Evolutionary conservation across 495 filamentous ascomycete genomes (phyloP), one percentile per base, ranked within the genome.

Genomic region (Podospora australis): DNA sequence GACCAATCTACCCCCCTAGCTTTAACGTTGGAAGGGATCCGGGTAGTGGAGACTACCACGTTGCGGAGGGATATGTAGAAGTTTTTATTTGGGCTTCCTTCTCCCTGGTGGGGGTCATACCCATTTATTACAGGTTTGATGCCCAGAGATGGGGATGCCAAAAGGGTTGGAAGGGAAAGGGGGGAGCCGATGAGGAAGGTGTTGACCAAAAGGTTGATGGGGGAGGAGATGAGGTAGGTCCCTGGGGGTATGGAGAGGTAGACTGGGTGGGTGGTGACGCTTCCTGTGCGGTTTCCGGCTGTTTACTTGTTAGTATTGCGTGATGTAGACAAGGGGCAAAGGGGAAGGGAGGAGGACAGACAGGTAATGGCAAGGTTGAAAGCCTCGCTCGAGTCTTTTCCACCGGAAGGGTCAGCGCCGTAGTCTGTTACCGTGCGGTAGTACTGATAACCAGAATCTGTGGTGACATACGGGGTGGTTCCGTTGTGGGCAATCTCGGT

Each of bases 31-130:
- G 13, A 9, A 4, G n/a, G 67, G 36, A 88, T 72, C 7, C 51
- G 60, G 5, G 82, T 87, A 45, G 77, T 75, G 57, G 90, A 85
- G 16, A 91, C 68, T 45, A 83, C 72, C 39, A 91, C 69, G 53
- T 91, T 90, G 20, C 84, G 71, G 47, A 91, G 73, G 49, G 85
- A 81, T 46, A 86, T 70, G 58, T 76, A 88, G 63, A 90, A 90
- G 29, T 84, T 78, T 56, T 84, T 88, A 21, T 79, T 88, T 1
- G 78, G 59, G 21, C 70, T 63, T 3, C 74, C 79, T 39, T 81
- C 65, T 23, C 79, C 81, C 17, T 65, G 64, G 52, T 85, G 86
- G 10, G 23, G 29, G 26, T 61, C 60, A 35, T 44, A 60, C n/a
- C 58, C 60, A 21, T 47, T 25, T 16, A 63, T 53, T n/a, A 57